phyloP scores from a whole-genome alignment of 73 alveolate species.

The Paramecium primaurelia region DNA sequence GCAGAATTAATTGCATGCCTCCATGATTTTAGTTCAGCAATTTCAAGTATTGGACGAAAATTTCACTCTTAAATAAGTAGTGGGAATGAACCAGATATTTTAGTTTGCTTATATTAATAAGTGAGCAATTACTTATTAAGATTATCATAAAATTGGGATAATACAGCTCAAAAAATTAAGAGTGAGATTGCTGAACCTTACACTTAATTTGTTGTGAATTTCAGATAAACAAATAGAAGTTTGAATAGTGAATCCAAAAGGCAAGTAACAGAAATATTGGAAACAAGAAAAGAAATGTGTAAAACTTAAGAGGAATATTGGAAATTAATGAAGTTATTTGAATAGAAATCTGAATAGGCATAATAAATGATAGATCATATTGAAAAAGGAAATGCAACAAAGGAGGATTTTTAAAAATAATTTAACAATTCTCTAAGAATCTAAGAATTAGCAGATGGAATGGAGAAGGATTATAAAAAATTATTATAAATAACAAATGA shows the following conservation, averaged over 20 bases:
- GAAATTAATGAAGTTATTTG: slow-evolving; percentile 26
- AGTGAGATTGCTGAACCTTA: slow-evolving; percentile 34
- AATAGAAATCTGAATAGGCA: neutral
- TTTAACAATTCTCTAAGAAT: neutral
- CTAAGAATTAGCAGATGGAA: neutral
- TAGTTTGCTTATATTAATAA: slow-evolving; percentile 7
- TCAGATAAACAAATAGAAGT: slow-evolving; percentile 21
- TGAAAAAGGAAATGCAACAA: slow-evolving; percentile 24
- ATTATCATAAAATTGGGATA: neutral
- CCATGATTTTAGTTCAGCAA: neutral
- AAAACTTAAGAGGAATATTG: slow-evolving; percentile 35
- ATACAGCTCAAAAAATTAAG: neutral
- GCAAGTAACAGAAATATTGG: neutral
- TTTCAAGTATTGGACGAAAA: neutral
- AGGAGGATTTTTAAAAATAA: slow-evolving; percentile 34
- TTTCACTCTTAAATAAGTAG: neutral
- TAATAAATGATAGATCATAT: slow-evolving; percentile 4
- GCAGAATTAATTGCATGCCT: neutral
- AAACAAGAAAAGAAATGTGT: neutral
- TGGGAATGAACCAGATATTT: slow-evolving; percentile 36
- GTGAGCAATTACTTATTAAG: slow-evolving; percentile 15
- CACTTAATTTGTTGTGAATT: neutral
- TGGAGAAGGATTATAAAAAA: slow-evolving; percentile 14
- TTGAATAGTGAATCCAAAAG: slow-evolving; percentile 23
- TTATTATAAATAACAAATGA: slow-evolving; percentile 12